These are phyloP conservation scores for Tolypocladium pustulatum DNA, from an alignment of 2,329 filamentous ascomycete genomes.

Conservation along the genomic window DNA sequence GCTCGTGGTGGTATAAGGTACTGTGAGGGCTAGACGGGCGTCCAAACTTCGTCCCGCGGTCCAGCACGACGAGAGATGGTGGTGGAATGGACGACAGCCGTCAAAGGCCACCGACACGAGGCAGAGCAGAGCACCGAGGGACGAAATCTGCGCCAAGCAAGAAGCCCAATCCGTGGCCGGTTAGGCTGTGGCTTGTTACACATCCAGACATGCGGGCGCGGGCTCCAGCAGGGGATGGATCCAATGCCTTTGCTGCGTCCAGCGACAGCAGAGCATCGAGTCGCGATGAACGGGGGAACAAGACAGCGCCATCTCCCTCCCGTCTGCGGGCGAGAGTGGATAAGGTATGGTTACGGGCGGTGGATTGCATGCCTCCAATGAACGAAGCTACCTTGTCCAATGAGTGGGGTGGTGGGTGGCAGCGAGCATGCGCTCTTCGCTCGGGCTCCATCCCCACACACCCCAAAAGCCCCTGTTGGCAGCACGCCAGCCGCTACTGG, in stretches of 20 bases:
- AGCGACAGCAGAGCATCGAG: too few species aligned
- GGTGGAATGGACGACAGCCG: too few species aligned
- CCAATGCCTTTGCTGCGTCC: too few species aligned
- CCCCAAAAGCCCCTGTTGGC: background rate
- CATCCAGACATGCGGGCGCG: background rate
- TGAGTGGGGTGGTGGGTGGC: background rate
- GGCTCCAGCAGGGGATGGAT: background rate
- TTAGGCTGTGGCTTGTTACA: background rate
- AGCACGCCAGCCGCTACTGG: conserved; percentile 2
- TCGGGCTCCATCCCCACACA: background rate
- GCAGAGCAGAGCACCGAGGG: background rate
- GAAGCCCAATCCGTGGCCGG: background rate
- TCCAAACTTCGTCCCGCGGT: background rate
- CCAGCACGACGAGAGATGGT: background rate
- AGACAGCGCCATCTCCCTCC: background rate
- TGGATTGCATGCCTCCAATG: background rate
- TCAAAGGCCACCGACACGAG: background rate
- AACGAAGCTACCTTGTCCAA: background rate
- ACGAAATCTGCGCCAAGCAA: background rate
- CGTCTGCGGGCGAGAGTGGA: background rate
- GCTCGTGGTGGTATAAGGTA: background rate
- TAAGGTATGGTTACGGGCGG: background rate
- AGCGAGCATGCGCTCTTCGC: background rate
- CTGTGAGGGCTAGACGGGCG: background rate
- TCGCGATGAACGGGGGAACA: background rate